Base-by-base conservation (phyloP, 2,329 filamentous ascomycete species). In the Stagonosporopsis rhizophila region DNA sequence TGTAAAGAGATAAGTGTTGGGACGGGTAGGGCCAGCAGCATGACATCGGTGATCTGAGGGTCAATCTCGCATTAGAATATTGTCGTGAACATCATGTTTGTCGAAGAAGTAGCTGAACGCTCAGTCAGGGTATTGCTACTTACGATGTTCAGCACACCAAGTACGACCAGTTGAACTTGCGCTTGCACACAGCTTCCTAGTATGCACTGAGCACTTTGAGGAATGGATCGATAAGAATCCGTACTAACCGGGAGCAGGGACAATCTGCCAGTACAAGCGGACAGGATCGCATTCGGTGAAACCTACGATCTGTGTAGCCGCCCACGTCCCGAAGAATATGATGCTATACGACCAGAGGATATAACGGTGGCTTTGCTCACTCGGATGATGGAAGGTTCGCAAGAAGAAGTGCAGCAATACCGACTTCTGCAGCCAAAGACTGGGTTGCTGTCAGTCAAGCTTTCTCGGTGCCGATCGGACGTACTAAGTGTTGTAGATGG, bases 231-330 rank as follows among this genome's bases (percentile, higher is more conserved):
- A 3, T 1, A 6, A 22, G 14, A 14, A 6, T 23, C 4, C 7
- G 17, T 22, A 47, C 44, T 38, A n/a, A 47, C 44, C 44, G 37
- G 44, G 44, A 37, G 44, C 32, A 25, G 44, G 44, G 9, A 20
- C 15, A 22, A 47, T 34, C 44, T 47, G 44, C 44, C 44, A 47
- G 12, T 47, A 47, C 7, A 47, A 34, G n/a, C 19, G 15, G 15
- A 47, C 14, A 15, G 44, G 44, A 28, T 47, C 44, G 15, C 44
- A 47, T 27, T 47, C 32, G 14, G 44, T 47, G 6, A 47, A 47
- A 14, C 44, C 44, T 19, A 47, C 32, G 15, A 38, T 39, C 25
- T 47, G 44, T 20, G 32, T 34, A 38, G 44, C 32, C 0, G 25
- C 22, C 44, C 44, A 47, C 9, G 44, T 38, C 34, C 12, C 20